Percentiles rank a stretch among this genome's conserved stretches.
Evolutionary conservation across 116 monocot genomes (phyloP).

Genomic region (Papilionanthe hybrid): DNA sequence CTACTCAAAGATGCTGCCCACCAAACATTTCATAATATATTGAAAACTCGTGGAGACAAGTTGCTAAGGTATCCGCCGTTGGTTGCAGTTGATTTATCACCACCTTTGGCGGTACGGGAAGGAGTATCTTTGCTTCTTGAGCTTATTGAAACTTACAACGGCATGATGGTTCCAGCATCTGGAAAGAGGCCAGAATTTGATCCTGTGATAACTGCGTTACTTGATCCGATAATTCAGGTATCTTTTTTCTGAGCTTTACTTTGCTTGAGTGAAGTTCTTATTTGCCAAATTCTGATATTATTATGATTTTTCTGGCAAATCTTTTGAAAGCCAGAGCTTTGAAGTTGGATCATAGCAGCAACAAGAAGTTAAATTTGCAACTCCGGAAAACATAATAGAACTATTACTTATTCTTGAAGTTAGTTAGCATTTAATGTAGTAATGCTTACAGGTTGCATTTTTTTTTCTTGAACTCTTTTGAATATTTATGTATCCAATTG

Average conservation of each 20-base stretch:
- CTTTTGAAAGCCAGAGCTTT: background rate
- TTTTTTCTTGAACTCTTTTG: background rate
- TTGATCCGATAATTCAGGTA: constrained; percentile 95
- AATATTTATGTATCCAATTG: too few relatives aligned
- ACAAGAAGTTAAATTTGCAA: background rate
- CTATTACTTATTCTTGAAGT: background rate
- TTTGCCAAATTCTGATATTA: too few relatives aligned
- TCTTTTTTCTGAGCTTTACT: background rate
- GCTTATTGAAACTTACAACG: constrained; percentile 80
- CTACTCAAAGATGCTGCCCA: constrained; percentile 82
- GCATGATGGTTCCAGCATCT: constrained; percentile 94
- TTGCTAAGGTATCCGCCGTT: constrained; percentile 80
- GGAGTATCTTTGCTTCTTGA: constrained; percentile 87
- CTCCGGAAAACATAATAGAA: background rate
- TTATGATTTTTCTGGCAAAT: background rate
- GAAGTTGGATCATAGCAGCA: background rate
- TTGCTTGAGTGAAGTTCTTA: background rate
- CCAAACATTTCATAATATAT: constrained; percentile 83
- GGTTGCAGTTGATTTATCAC: constrained; percentile 81
- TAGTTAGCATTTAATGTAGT: background rate
- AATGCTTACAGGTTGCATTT: background rate
- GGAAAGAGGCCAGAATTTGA: constrained; percentile 77
- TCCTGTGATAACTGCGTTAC: constrained; percentile 74
- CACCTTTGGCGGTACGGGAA: constrained; percentile 85
- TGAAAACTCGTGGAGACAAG: constrained; percentile 81